Evolutionary conservation across 2,329 filamentous ascomycete species (phyloP).

Genomic region (Emergomyces orientalis): DNA sequence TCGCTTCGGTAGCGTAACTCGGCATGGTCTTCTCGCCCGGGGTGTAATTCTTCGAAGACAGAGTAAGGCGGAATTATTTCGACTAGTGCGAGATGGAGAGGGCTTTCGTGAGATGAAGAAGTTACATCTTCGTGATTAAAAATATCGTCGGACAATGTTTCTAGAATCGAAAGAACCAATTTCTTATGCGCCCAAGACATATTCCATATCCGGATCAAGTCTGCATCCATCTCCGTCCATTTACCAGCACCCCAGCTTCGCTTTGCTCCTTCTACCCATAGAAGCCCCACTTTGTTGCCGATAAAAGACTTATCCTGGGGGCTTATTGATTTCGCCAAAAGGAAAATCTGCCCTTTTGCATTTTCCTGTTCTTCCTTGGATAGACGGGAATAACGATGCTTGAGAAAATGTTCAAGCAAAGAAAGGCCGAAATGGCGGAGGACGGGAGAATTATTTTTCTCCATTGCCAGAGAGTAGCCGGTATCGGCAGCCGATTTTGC

Average conservation of each 20-base stretch:
- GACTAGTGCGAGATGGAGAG: conserved; percentile 79
- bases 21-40: conserved; percentile 58
- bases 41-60: conserved; percentile 67
- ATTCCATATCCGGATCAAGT: conserved; percentile 72
- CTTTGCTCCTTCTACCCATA: conserved; percentile 94
- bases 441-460: conserved; percentile 64
- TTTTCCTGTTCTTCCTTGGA: conserved; percentile 56
- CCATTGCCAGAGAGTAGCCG: conserved; percentile 72
- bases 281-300: conserved; percentile 83
- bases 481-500: conserved; percentile 70
- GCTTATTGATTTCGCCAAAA: conserved; percentile 63
- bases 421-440: conserved; percentile 92
- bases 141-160: conserved; percentile 87
- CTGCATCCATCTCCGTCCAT: conserved; percentile 89
- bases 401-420: conserved; percentile 80
- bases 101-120: conserved; percentile 70
- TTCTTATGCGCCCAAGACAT: conserved; percentile 60
- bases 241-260: conserved; percentile 73
- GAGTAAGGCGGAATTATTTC: conserved; percentile 81
- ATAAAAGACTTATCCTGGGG: conserved; percentile 70
- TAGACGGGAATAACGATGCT: conserved; percentile 72
- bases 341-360: conserved; percentile 66
- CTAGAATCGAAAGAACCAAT: conserved; percentile 77
- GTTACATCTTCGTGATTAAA: conserved; percentile 85
- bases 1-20: conserved; percentile 68